Evolutionary conservation across 1,139 yeast species (phyloP), one percentile per base, ranked within the genome.

Genomic region (Scheffersomyces segobiensis): DNA sequence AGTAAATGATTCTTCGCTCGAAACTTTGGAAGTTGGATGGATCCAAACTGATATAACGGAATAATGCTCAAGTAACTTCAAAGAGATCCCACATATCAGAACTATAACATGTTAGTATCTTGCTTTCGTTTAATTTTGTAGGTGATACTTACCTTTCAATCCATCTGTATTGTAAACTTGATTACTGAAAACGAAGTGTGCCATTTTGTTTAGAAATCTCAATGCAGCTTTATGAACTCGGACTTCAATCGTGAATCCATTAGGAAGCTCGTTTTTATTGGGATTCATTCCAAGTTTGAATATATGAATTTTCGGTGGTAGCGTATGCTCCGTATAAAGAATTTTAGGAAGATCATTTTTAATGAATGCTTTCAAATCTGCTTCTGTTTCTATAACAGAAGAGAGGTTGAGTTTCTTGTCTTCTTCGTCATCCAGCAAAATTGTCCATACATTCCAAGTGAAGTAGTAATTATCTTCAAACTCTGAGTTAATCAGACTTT

Each of bases 191-290:
- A 59, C 53, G 3, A 54, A 24, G 10, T 50, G 10, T 17, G 61
- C 54, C 10, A 62, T 18, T 21, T 52, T 50, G 46, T 53, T 55
- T 52, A 60, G 53, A 17, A 55, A 46, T 5, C 46, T 24, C 19
- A 21, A 47, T 46, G 52, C 58, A n/a, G 42, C 57, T 2, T 50
- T 52, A 17, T 47, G 50, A 10, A 62, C 52, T 24, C 60, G 59
- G 17, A 62, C 26, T 26, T 62, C 65, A 2, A 74, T 60, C 5
- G 78, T 74, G 59, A 75, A 77, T 3, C 82, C 82, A 61, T 74
- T 73, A 0, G 75, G 78, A 51, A 73, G 62, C 56, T 76, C 81
- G 10, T 26, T 49, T 53, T 58, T 60, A 2, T 53, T 20, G 1
- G 66, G 66, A 5, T 53, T 32, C 26, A 62, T 49, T 3, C 65